These are phyloP conservation scores for Fusarium cyanostomum DNA, from an alignment of 2,329 filamentous ascomycete species.

Conservation along the genomic window DNA sequence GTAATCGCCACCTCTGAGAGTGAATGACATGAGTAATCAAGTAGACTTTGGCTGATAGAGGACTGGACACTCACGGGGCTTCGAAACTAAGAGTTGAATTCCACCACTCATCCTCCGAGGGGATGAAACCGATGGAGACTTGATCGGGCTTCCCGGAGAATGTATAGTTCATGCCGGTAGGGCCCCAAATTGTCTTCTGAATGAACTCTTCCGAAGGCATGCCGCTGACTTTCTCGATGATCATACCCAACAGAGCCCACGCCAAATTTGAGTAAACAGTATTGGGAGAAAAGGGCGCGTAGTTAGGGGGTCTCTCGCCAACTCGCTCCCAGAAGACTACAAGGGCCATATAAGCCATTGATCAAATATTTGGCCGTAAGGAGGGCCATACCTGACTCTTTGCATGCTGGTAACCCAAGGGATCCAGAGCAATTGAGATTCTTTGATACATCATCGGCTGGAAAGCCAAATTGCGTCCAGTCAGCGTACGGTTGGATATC, in stretches of 20 bases:
- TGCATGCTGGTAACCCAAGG: conserved; percentile 2
- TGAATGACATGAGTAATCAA: rapidly evolving
- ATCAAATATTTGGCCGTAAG: rapidly evolving
- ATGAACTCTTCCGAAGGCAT: conserved; percentile 14
- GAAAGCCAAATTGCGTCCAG: conserved; percentile 13
- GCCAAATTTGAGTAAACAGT: conserved; percentile 4
- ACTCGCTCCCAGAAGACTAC: conserved; percentile 10
- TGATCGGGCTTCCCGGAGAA: neutral
- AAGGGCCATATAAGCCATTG: rapidly evolving
- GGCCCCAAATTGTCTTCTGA: conserved; percentile 9
- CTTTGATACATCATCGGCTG: neutral
- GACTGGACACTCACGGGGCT: neutral
- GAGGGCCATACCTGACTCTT: neutral
- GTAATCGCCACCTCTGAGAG: conserved; percentile 4
- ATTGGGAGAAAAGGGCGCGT: conserved; percentile 6
- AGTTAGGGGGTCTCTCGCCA: conserved; percentile 13
- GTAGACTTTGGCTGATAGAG: rapidly evolving
- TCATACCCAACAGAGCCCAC: neutral
- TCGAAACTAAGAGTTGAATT: conserved; percentile 16
- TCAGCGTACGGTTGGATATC: conserved; percentile 21
- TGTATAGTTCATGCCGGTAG: conserved; percentile 8
- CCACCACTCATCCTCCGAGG: conserved; percentile 14
- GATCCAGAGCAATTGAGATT: conserved; percentile 19
- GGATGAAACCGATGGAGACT: conserved; percentile 7
- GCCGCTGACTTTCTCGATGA: conserved; percentile 19